Evolutionary conservation across 139 green algal species (phyloP).

Genomic region (Nannochloris sp.): DNA sequence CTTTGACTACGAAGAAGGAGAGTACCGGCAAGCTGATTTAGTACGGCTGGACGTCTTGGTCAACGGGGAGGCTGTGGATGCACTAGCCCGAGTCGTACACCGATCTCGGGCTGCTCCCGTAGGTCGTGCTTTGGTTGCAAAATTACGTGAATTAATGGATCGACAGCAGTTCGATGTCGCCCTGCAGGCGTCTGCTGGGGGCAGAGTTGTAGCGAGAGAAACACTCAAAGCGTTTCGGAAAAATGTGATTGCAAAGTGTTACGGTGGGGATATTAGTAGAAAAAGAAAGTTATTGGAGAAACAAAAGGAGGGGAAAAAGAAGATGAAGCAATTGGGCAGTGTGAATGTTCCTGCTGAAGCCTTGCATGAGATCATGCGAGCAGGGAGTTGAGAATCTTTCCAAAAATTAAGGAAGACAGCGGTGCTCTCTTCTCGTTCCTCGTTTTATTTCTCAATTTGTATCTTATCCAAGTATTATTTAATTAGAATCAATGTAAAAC

Average conservation of each 20-base stretch:
- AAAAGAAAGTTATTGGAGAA: constrained; percentile 99
- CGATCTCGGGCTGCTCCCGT: constrained; percentile 35
- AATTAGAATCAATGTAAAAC: not conserved
- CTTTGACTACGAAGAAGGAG: constrained; percentile 89
- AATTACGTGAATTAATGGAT: constrained; percentile 56
- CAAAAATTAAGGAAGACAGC: too few species aligned
- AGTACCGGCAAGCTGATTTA: constrained; percentile 54
- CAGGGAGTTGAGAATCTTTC: not conserved
- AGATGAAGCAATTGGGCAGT: constrained; percentile 76
- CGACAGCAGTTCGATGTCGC: constrained; percentile 74
- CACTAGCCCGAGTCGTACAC: constrained; percentile 75
- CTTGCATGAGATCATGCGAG: constrained; percentile 54
- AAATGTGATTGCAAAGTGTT: constrained; percentile 99
- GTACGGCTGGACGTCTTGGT: constrained; percentile 83
- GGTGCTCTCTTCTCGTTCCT: too few species aligned
- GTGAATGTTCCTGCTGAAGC: constrained; percentile 87
- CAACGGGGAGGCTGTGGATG: constrained; percentile 76
- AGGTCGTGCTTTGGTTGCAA: constrained; percentile 49
- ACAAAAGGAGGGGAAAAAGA: constrained; percentile 95
- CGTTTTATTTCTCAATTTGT: not conserved
- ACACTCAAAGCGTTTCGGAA: constrained; percentile 80
- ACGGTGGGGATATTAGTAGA: constrained; percentile 63
- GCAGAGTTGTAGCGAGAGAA: constrained; percentile 66
- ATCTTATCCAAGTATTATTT: not conserved
- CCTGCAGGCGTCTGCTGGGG: constrained; percentile 63